Evolutionary conservation across 805 yeast genomes (phyloP).

Genomic region (Trichomonascus vanleenenianus): DNA sequence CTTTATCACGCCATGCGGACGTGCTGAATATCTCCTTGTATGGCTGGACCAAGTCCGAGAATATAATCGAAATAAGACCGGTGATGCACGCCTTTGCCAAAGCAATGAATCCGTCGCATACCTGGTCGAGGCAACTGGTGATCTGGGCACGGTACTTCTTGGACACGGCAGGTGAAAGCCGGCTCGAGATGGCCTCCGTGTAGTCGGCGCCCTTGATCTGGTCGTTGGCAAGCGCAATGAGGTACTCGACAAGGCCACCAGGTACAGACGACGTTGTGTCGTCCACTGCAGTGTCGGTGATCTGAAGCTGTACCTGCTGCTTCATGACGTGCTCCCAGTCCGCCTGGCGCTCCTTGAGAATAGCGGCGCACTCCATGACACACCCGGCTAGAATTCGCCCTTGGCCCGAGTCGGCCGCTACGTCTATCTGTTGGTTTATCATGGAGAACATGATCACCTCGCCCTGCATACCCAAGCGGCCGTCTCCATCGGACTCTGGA

Average conservation of each 20-base stretch:
- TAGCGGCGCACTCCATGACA: constrained; percentile 56
- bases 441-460: constrained; percentile 72
- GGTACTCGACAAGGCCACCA: constrained; percentile 75
- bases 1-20: constrained; percentile 60
- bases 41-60: constrained; percentile 62
- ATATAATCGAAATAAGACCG: constrained; percentile 50
- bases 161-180: constrained; percentile 57
- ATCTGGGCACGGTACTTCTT: constrained; percentile 56
- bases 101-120: constrained; percentile 73
- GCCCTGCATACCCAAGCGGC: constrained; percentile 60
- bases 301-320: constrained; percentile 38
- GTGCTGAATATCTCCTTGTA: constrained; percentile 50
- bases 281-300: constrained; percentile 29
- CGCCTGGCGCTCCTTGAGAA: constrained; percentile 53
- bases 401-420: constrained; percentile 78
- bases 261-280: constrained; percentile 40
- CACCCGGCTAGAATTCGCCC: constrained; percentile 75
- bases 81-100: constrained; percentile 59
- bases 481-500: constrained; percentile 65
- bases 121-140: constrained; percentile 47
- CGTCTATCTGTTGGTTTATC: constrained; percentile 84
- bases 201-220: constrained; percentile 66
- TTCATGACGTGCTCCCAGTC: constrained; percentile 53
- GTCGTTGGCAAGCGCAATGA: constrained; percentile 78
- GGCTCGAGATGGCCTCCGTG: constrained; percentile 60